These are phyloP conservation scores for Austroboletus niveus DNA, from an alignment of 1,284 basidiomycete species.

Conservation along the genomic window DNA sequence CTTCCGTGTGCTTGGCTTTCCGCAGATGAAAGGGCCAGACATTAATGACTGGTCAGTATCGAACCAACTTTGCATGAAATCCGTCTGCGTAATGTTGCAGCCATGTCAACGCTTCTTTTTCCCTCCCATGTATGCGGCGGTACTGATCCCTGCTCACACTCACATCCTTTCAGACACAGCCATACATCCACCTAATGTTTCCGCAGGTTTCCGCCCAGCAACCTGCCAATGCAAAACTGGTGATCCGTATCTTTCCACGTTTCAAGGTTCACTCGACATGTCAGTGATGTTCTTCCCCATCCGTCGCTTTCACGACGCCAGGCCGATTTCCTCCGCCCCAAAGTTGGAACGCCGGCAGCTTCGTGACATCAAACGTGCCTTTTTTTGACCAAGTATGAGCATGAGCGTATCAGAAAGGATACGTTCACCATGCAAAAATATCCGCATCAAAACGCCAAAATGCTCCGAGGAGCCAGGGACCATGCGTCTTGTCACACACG, in stretches of 20 bases:
- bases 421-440: neutral
- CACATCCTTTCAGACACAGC: neutral
- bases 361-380: neutral
- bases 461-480: conserved; percentile 16
- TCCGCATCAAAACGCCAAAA: neutral
- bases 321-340: neutral
- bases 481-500: neutral
- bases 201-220: too few species aligned
- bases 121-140: neutral
- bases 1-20: neutral
- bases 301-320: neutral
- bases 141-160: neutral
- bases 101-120: neutral
- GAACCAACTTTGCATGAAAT: neutral
- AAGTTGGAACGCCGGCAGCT: neutral
- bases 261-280: too few species aligned
- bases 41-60: neutral
- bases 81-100: neutral
- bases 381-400: neutral
- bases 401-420: neutral
- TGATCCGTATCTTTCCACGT: too few species aligned
- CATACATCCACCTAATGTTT: too few species aligned
- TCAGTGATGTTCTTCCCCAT: neutral
- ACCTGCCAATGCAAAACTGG: too few species aligned
- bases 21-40: neutral